Evolutionary conservation across 2,329 filamentous ascomycete species (phyloP).

Genomic region (Chalaropsis thielavioides): DNA sequence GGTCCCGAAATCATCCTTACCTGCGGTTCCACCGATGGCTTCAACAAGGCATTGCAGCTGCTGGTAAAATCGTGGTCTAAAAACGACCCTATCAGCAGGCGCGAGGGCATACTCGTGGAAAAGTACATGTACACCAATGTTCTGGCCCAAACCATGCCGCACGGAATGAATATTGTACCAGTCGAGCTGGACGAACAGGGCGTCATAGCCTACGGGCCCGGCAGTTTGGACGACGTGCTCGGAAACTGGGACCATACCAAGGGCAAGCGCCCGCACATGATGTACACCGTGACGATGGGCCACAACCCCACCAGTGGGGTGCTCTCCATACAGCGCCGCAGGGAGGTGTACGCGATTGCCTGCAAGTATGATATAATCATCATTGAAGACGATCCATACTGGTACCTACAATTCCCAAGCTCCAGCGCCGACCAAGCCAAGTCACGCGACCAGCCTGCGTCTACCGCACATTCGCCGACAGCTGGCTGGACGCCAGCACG

Average conservation of each 20-base stretch:
- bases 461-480: conserved; percentile 24
- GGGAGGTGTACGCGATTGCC: conserved; percentile 66
- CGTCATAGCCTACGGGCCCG: conserved; percentile 59
- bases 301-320: conserved; percentile 78
- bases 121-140: conserved; percentile 70
- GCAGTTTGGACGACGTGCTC: conserved; percentile 63
- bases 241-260: conserved; percentile 64
- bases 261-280: conserved; percentile 63
- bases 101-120: conserved; percentile 69
- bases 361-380: conserved; percentile 80
- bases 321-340: conserved; percentile 56
- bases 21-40: conserved; percentile 73
- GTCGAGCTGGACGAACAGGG: conserved; percentile 66
- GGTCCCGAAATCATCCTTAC: conserved; percentile 68
- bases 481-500: conserved; percentile 24
- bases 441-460: conserved; percentile 28
- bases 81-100: conserved; percentile 49
- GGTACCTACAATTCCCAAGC: conserved; percentile 81
- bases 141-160: conserved; percentile 49
- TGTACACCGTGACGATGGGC: conserved; percentile 76
- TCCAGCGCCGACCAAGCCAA: conserved; percentile 40
- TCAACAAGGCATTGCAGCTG: conserved; percentile 61
- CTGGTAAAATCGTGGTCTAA: conserved; percentile 60
- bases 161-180: conserved; percentile 57
- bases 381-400: conserved; percentile 89